Evolutionary conservation across 108 stramenopile genomes (phyloP).

Genomic region (Skeletonema grethae): DNA sequence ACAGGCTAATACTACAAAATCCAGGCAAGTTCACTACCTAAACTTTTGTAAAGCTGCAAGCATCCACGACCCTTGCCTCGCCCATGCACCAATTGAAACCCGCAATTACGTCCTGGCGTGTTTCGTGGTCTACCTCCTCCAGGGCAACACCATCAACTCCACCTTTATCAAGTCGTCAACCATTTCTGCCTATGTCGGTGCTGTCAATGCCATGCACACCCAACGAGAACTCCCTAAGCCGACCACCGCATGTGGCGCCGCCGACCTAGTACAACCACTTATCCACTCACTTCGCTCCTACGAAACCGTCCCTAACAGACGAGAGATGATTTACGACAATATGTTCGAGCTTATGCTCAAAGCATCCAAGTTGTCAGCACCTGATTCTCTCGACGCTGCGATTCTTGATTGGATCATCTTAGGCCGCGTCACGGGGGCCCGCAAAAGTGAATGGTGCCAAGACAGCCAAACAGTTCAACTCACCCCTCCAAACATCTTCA

Average conservation of each 20-base stretch:
- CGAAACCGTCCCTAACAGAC: background rate
- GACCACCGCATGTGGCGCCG: background rate
- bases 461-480: too few species aligned
- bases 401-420: too few species aligned
- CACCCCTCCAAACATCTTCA: too few species aligned
- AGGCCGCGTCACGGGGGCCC: too few species aligned
- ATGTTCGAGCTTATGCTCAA: background rate
- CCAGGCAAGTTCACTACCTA: slow-evolving; percentile 8
- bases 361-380: too few species aligned
- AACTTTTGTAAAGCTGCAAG: background rate
- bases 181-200: background rate
- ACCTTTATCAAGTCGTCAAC: background rate
- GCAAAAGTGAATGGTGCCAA: too few species aligned
- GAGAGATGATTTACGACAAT: background rate
- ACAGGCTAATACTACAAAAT: background rate
- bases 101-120: background rate
- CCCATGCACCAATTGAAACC: background rate
- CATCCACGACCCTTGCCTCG: background rate
- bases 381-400: too few species aligned
- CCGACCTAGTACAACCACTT: background rate
- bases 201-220: background rate
- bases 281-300: background rate
- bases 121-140: background rate
- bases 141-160: background rate
- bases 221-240: background rate